phyloP scores from a whole-genome alignment of 495 filamentous ascomycete genomes.

The Aspergillus bertholletiae region DNA sequence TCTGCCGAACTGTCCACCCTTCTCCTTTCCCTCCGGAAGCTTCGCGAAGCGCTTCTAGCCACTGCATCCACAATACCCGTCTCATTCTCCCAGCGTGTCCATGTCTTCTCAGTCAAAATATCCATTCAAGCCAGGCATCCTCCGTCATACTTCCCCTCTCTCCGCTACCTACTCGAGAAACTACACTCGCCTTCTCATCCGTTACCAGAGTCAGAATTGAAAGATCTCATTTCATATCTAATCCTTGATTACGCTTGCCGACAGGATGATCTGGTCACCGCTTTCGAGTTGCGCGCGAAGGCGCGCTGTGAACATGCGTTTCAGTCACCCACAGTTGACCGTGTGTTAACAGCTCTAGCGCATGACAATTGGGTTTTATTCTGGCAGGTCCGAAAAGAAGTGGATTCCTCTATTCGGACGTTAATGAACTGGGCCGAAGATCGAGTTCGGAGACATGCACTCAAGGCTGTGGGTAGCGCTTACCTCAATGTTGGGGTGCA shows the following conservation, averaged over 20 bases:
- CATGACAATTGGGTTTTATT: slow-evolving; percentile 82
- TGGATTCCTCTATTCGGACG: slow-evolving; percentile 71
- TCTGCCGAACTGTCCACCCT: slow-evolving; percentile 56
- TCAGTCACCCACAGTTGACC: slow-evolving; percentile 59
- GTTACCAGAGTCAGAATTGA: slow-evolving; percentile 63
- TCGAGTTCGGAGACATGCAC: slow-evolving; percentile 62
- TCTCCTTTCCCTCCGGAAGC: slow-evolving; percentile 77
- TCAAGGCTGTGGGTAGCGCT: slow-evolving; percentile 78
- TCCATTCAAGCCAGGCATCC: slow-evolving; percentile 73
- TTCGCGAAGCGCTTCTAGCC: slow-evolving; percentile 73
- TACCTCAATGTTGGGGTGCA: slow-evolving; percentile 69
- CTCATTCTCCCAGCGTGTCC: slow-evolving; percentile 64
- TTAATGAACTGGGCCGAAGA: slow-evolving; percentile 79
- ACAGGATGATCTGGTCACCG: slow-evolving; percentile 67
- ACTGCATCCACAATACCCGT: slow-evolving; percentile 62
- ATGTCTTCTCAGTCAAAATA: slow-evolving; percentile 78
- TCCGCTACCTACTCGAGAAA: slow-evolving; percentile 69
- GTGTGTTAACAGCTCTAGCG: slow-evolving; percentile 64
- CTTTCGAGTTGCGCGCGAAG: slow-evolving; percentile 56
- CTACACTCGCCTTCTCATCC: slow-evolving; percentile 61
- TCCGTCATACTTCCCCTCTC: slow-evolving; percentile 86
- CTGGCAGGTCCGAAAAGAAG: slow-evolving; percentile 62
- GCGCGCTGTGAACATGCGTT: slow-evolving; percentile 49
- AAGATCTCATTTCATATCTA: slow-evolving; percentile 74
- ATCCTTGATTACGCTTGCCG: slow-evolving; percentile 88